Conservation (phyloP, 2,329 filamentous ascomycete genomes). For the Endoconidiophora polonica region DNA sequence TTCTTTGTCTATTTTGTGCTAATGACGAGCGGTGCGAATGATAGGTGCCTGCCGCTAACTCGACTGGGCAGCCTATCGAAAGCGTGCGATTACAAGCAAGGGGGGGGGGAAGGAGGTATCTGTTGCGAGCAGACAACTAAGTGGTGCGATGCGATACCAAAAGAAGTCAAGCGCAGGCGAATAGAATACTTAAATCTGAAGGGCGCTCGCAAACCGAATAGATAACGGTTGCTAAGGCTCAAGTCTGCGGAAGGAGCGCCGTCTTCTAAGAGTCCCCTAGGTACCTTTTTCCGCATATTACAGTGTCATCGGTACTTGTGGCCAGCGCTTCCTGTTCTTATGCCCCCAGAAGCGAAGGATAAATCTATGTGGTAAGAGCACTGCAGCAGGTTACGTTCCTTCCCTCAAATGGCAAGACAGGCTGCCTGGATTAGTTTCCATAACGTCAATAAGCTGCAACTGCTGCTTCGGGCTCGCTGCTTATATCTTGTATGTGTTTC, state of each 20-base stretch:
- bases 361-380: conserved; percentile 5
- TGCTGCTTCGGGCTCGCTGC: too few species aligned
- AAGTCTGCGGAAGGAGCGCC: conserved; percentile 8
- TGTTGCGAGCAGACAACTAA: background rate
- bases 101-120: background rate
- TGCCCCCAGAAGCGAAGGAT: background rate
- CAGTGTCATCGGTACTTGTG: background rate
- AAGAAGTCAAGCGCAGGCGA: background rate
- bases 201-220: background rate
- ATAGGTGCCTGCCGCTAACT: background rate
- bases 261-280: background rate
- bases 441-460: too few species aligned
- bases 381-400: conserved; percentile 5
- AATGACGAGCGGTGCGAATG: too few species aligned
- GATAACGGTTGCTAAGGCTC: background rate
- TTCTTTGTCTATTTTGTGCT: too few species aligned
- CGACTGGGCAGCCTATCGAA: background rate
- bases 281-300: background rate
- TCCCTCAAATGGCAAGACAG: conserved; percentile 3
- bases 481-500: too few species aligned
- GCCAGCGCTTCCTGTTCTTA: background rate
- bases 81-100: background rate
- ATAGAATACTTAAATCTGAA: background rate
- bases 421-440: too few species aligned
- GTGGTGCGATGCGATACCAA: background rate